phyloP scores from a whole-genome alignment of 2,329 filamentous ascomycete genomes.

The Talaromyces verruculosus region DNA sequence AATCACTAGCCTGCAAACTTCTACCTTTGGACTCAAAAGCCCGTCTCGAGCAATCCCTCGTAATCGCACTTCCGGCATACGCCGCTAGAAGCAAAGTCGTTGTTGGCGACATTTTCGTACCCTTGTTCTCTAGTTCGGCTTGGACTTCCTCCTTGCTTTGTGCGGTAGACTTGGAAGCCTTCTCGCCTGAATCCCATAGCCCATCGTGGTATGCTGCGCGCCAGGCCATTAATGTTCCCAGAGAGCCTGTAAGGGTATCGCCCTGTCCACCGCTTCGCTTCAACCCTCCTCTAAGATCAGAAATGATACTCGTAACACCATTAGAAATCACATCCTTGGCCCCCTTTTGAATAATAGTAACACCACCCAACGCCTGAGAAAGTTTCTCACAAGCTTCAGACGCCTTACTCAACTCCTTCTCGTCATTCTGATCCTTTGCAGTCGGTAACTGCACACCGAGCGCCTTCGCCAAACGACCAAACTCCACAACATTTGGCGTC shows the following conservation, averaged over 20 bases:
- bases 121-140: constrained; percentile 45
- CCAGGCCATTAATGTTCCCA: constrained; percentile 89
- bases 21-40: constrained; percentile 85
- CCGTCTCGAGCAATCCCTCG: constrained; percentile 82
- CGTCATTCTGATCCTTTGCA: constrained; percentile 41
- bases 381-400: constrained; percentile 66
- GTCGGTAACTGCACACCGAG: constrained; percentile 63
- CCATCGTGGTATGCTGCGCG: constrained; percentile 80
- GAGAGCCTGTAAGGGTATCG: constrained; percentile 85
- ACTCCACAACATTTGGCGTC: constrained; percentile 95
- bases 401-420: constrained; percentile 48
- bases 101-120: constrained; percentile 56
- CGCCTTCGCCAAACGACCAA: constrained; percentile 74
- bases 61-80: constrained; percentile 83
- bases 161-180: constrained; percentile 31
- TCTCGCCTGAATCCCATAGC: constrained; percentile 64
- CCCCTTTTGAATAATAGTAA: constrained; percentile 91
- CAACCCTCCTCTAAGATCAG: constrained; percentile 74
- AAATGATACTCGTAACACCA: constrained; percentile 70
- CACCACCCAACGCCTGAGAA: constrained; percentile 74
- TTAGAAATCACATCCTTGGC: constrained; percentile 78
- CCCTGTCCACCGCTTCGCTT: constrained; percentile 95
- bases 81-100: constrained; percentile 72
- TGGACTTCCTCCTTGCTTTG: constrained; percentile 43
- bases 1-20: constrained; percentile 85